These are phyloP conservation scores for Dactylellina drechsleri DNA, from an alignment of 2,329 filamentous ascomycete genomes.

Conservation along the genomic window DNA sequence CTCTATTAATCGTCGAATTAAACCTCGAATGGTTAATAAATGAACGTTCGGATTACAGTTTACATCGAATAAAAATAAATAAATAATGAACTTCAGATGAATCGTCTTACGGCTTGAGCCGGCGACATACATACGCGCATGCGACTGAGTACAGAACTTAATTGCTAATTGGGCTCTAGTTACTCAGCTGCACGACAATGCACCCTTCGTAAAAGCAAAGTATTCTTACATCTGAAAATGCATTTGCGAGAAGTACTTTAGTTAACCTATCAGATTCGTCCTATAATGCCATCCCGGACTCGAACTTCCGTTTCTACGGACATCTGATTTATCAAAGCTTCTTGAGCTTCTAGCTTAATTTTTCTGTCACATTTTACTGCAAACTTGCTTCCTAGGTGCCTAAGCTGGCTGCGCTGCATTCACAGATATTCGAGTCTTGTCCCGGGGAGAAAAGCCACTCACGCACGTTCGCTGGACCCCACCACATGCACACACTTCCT, in stretches of 20 bases:
- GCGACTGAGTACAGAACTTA: too few relatives aligned
- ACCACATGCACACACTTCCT: conserved; percentile 7
- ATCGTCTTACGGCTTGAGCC: conserved; percentile 44
- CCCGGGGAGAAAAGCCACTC: conserved; percentile 8
- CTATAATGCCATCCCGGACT: too few relatives aligned
- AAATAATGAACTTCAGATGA: conserved; percentile 35
- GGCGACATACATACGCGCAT: conserved; percentile 5
- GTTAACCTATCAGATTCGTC: conserved; percentile 31
- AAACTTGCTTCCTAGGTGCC: too few relatives aligned
- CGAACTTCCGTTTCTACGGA: too few relatives aligned
- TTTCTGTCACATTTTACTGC: background rate
- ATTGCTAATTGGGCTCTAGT: too few relatives aligned
- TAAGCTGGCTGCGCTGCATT: background rate
- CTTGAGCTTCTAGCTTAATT: background rate
- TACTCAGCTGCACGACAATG: background rate
- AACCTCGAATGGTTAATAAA: conserved; percentile 14
- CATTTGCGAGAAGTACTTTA: conserved; percentile 21
- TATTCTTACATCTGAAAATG: background rate
- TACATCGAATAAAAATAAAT: too few relatives aligned
- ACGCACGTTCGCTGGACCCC: background rate
- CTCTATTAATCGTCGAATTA: conserved; percentile 12
- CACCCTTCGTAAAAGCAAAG: too few relatives aligned
- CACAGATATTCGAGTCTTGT: background rate
- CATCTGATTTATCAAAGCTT: conserved; percentile 4
- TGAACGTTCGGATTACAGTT: background rate